Evolutionary conservation across 2,329 filamentous ascomycete species (phyloP).

Genomic region (Ophiostoma montium): DNA sequence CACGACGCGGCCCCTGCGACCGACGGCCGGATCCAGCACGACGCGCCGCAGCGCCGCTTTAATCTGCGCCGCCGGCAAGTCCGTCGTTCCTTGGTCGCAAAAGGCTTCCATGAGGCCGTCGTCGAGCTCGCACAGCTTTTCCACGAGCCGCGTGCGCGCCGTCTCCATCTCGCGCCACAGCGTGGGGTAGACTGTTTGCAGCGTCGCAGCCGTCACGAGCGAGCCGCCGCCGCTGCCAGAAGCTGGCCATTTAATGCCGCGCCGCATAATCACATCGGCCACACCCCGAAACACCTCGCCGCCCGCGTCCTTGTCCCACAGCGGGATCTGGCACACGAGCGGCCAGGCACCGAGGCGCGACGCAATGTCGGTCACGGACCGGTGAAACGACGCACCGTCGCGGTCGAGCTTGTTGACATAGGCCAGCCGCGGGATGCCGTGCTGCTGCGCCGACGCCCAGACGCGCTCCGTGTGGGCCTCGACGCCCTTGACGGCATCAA

Average conservation of each 20-base stretch:
- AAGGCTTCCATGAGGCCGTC: conserved; percentile 76
- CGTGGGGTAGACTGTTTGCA: conserved; percentile 39
- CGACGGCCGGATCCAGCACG: conserved; percentile 25
- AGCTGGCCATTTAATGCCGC: conserved; percentile 56
- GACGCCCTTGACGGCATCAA: conserved; percentile 37
- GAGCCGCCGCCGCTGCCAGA: conserved; percentile 17
- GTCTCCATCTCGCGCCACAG: conserved; percentile 55
- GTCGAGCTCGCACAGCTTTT: conserved; percentile 77
- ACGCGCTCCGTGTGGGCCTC: conserved; percentile 96
- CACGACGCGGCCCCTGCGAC: conserved; percentile 50
- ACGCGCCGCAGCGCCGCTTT: conserved; percentile 60
- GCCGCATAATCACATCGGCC: conserved; percentile 65
- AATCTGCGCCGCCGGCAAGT: conserved; percentile 55
- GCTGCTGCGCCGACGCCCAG: conserved; percentile 79
- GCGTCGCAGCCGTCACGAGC: conserved; percentile 18
- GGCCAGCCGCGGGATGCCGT: conserved; percentile 68
- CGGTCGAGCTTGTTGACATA: conserved; percentile 80
- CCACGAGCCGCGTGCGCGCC: conserved; percentile 65
- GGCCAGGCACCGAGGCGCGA: conserved; percentile 70
- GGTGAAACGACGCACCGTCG: conserved; percentile 67
- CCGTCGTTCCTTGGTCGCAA: conserved; percentile 60
- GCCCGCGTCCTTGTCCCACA: conserved; percentile 76
- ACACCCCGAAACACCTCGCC: conserved; percentile 65
- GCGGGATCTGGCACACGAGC: conserved; percentile 85
- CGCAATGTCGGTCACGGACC: conserved; percentile 76